Evolutionary conservation across 2,329 filamentous ascomycete species (phyloP).

Genomic region (Ophiostoma angusticollis): DNA sequence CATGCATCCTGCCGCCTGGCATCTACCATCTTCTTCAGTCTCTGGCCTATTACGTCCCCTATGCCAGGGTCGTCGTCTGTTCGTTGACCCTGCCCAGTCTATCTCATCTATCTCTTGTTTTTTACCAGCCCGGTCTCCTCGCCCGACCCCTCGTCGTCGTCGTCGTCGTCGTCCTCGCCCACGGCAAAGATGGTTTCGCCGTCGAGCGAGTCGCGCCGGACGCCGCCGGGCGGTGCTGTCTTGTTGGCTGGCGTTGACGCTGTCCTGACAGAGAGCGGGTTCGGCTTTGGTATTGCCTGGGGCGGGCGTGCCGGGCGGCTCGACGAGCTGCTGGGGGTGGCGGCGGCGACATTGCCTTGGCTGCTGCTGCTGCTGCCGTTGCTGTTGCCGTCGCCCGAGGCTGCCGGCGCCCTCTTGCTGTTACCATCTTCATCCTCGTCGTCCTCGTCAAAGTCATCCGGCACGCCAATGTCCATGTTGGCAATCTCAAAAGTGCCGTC

Average conservation of each 20-base stretch:
- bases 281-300: conserved; percentile 10
- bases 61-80: no score
- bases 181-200: conserved; percentile 95
- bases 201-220: conserved; percentile 49
- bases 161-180: conserved; percentile 69
- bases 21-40: no score
- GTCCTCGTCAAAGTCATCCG: conserved; percentile 48
- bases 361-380: conserved; percentile 14
- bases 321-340: not conserved
- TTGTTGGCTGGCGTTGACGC: conserved; percentile 4
- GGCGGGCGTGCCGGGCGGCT: conserved; percentile 14
- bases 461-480: conserved; percentile 78
- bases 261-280: conserved; percentile 5
- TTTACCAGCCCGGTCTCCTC: conserved; percentile 47
- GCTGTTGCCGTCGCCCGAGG: conserved; percentile 31
- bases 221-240: conserved; percentile 25
- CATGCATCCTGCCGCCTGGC: no score
- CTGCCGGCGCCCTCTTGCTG: conserved; percentile 45
- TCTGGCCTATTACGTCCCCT: no score
- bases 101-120: conserved; percentile 24
- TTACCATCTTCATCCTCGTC: conserved; percentile 44
- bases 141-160: conserved; percentile 49
- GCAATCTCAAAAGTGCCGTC: conserved; percentile 91
- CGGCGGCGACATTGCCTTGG: conserved; percentile 9
- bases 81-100: no score